Evolutionary conservation across 768 basidiomycete species (phyloP), one percentile per base, ranked within the genome.

Genomic region (Pholiota molesta): DNA sequence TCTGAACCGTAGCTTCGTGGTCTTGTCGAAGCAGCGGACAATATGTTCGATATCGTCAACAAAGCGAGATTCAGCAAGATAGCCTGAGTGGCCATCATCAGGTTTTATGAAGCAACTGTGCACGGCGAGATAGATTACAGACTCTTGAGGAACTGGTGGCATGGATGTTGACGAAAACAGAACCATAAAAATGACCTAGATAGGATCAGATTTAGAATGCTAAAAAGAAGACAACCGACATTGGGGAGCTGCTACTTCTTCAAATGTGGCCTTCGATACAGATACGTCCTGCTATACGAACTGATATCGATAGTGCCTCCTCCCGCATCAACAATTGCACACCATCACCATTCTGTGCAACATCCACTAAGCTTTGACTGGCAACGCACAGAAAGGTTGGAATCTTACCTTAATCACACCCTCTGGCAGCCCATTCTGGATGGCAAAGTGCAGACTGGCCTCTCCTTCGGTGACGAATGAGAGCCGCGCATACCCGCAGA

Each of bases 291-390:
- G 35, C 74, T 74, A 56, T 87, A 88, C 10, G 82, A 76, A 61
- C 83, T 86, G 44, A 88, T 73, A 61, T 89, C 86, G 28, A 88
- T 75, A 0, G 86, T 89, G n/a, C 85, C 87, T 45, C 85, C 85
- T 5, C 87, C 86, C 3, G 86, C 84, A 61, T 88, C 85, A n/a
- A 87, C 80, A 33, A 88, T 75, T 60, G 84, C 5, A 63, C 21
- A 13, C 52, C 54, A 17, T 55, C 47, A 29, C 56, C 56, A 23
- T 58, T 40, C 52, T 61, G 45, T 3, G 35, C 35, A 33, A 3
- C 3, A 8, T 31, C 11, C 17, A 3, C 8, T 26, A 49, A 42
- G 58, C 19, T 13, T 16, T 13, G 2, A 11, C 11, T 3, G n/a
- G 11, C 7, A 14, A 19, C 10, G n/a, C n/a, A 47, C 19, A 23